These are phyloP conservation scores for Lentinula guzmanii DNA, from an alignment of 768 basidiomycete species.

Conservation along the genomic window DNA sequence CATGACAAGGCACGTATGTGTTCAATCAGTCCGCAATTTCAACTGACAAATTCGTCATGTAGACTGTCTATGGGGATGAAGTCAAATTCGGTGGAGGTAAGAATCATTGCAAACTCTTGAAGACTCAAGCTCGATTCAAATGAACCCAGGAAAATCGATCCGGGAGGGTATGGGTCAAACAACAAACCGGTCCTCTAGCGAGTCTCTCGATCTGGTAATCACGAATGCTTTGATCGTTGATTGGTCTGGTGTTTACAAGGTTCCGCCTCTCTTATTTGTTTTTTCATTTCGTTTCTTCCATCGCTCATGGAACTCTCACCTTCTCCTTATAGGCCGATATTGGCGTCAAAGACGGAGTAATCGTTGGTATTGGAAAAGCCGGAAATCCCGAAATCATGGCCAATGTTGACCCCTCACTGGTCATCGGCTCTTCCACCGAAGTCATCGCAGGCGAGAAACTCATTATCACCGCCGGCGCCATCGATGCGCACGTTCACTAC, in stretches of 20 bases:
- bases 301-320: conserved; percentile 1
- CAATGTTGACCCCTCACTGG: conserved; percentile 60
- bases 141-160: conserved; percentile 71
- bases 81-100: conserved; percentile 95
- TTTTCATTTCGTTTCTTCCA: not conserved
- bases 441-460: conserved; percentile 94
- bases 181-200: conserved; percentile 57
- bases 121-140: not conserved
- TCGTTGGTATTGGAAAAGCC: conserved; percentile 91
- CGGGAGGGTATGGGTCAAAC: conserved; percentile 98
- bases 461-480: conserved; percentile 88
- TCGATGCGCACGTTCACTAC: conserved; percentile 92
- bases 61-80: conserved; percentile 93
- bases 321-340: conserved; percentile 73
- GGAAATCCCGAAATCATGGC: conserved; percentile 96
- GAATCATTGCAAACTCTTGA: conserved; percentile 6
- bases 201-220: conserved; percentile 86
- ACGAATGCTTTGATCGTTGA: conserved; percentile 94
- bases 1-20: conserved; percentile 55
- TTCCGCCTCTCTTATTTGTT: conserved; percentile 15
- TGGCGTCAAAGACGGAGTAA: conserved; percentile 78
- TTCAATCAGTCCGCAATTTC: not conserved
- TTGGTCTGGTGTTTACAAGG: conserved; percentile 95
- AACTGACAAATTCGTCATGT: not conserved
- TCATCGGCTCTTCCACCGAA: conserved; percentile 90